These are phyloP conservation scores for Carpinus viminea DNA, from an alignment of 306 rosid species.

Conservation along the genomic window DNA sequence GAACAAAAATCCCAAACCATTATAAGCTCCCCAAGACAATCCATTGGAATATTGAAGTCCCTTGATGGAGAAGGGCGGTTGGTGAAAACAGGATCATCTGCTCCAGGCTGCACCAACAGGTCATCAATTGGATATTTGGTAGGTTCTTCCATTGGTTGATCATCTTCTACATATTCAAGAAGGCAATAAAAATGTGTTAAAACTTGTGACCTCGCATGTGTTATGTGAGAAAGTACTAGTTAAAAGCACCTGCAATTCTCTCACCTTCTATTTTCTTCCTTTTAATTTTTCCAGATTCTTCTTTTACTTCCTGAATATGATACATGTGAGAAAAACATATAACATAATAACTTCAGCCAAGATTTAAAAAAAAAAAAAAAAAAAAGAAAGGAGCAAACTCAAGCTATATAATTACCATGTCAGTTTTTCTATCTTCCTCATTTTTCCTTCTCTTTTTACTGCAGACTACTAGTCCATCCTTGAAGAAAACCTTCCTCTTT, in stretches of 20 bases:
- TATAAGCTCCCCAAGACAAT: slow-evolving; percentile 77
- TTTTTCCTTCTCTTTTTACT: slow-evolving; percentile 60
- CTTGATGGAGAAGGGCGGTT: slow-evolving; percentile 69
- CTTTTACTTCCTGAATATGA: slow-evolving; percentile 50
- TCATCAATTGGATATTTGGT: slow-evolving; percentile 94
- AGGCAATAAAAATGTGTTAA: neutral
- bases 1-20: slow-evolving; percentile 93
- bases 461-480: slow-evolving; percentile 70
- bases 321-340: slow-evolving; percentile 30
- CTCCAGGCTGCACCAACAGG: slow-evolving; percentile 73
- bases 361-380: neutral
- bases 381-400: slow-evolving; percentile 9
- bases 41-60: slow-evolving; percentile 74
- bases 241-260: slow-evolving; percentile 14
- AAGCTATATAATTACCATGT: slow-evolving; percentile 30
- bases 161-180: slow-evolving; percentile 48
- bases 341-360: slow-evolving; percentile 12
- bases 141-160: slow-evolving; percentile 42
- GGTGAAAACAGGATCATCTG: slow-evolving; percentile 73
- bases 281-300: slow-evolving; percentile 41
- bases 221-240: slow-evolving; percentile 13
- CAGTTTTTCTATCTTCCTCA: slow-evolving; percentile 38
- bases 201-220: slow-evolving; percentile 7
- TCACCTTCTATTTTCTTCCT: slow-evolving; percentile 44
- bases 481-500: slow-evolving; percentile 53